Percentiles rank a stretch among this genome's conserved stretches.
phyloP scores from a whole-genome alignment of 2,329 filamentous ascomycete species.

The Clarireedia hainanense region DNA sequence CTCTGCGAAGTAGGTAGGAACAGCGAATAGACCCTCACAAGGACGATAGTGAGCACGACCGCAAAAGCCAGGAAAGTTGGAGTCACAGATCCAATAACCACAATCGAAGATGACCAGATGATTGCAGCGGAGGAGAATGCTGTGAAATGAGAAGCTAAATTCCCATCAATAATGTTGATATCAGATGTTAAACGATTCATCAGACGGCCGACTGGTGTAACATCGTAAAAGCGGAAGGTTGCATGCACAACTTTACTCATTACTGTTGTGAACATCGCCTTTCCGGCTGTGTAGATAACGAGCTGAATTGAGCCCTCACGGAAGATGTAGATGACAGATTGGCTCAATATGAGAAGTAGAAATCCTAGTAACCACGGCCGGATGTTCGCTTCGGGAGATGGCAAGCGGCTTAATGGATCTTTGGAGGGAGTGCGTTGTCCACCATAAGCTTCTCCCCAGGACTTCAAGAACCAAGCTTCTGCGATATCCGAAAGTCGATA shows the following conservation, averaged over 20 bases:
- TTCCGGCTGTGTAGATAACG: constrained; percentile 75
- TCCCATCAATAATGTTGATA: constrained; percentile 81
- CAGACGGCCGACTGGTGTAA: constrained; percentile 77
- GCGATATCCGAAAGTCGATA: constrained; percentile 58
- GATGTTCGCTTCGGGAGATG: constrained; percentile 59
- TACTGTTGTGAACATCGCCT: constrained; percentile 64
- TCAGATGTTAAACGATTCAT: constrained; percentile 92
- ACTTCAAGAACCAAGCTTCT: constrained; percentile 75
- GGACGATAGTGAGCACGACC: constrained; percentile 55
- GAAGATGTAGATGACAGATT: constrained; percentile 51
- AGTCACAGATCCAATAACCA: constrained; percentile 73
- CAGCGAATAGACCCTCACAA: constrained; percentile 64
- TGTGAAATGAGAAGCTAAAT: constrained; percentile 69
- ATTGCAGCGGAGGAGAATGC: constrained; percentile 62
- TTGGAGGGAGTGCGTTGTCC: constrained; percentile 22
- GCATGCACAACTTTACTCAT: constrained; percentile 68
- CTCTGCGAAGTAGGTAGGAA: constrained; percentile 82
- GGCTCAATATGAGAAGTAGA: constrained; percentile 52
- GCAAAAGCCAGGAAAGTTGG: constrained; percentile 71
- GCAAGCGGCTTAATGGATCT: constrained; percentile 44
- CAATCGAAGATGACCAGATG: constrained; percentile 62
- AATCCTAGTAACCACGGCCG: constrained; percentile 69
- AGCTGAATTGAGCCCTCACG: constrained; percentile 62
- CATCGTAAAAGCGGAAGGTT: constrained; percentile 85
- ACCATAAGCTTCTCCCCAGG: constrained; percentile 74